Percentiles rank a stretch among this genome's conserved stretches.
phyloP scores from a whole-genome alignment of 768 basidiomycete species.

The Mycena venus region DNA sequence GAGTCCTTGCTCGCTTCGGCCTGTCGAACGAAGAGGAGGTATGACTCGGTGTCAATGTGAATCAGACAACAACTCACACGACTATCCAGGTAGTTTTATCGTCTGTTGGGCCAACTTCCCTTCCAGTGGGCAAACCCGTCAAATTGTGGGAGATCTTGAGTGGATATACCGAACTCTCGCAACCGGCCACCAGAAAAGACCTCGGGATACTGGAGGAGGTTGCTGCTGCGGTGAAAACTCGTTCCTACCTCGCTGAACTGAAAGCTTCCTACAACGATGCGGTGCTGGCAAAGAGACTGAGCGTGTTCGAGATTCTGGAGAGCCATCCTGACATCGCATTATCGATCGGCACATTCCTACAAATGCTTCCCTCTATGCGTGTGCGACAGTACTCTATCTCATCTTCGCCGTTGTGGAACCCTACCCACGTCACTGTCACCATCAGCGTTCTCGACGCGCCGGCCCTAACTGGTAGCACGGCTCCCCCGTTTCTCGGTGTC shows the following conservation, averaged over 20 bases:
- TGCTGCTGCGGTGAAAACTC: conserved; percentile 41
- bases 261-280: conserved; percentile 46
- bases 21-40: conserved; percentile 56
- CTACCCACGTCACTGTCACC: conserved; percentile 57
- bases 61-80: too few species aligned
- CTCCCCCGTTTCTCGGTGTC: conserved; percentile 56
- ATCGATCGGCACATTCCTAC: conserved; percentile 53
- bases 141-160: conserved; percentile 52
- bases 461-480: conserved; percentile 45
- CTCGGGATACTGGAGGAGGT: conserved; percentile 47
- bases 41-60: too few species aligned
- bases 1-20: conserved; percentile 53
- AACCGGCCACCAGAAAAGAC: conserved; percentile 60
- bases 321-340: conserved; percentile 50
- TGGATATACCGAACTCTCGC: conserved; percentile 62
- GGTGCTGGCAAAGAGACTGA: conserved; percentile 52
- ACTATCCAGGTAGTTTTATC: conserved; percentile 48
- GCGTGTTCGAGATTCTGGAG: conserved; percentile 59
- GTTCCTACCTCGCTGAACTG: conserved; percentile 46
- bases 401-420: conserved; percentile 60
- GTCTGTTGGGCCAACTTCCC: conserved; percentile 52
- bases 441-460: conserved; percentile 58
- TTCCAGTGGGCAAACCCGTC: conserved; percentile 55
- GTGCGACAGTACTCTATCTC: conserved; percentile 66
- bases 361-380: conserved; percentile 62